phyloP scores from a whole-genome alignment of 2,329 filamentous ascomycete genomes.

The Akanthomyces uredinophilus region DNA sequence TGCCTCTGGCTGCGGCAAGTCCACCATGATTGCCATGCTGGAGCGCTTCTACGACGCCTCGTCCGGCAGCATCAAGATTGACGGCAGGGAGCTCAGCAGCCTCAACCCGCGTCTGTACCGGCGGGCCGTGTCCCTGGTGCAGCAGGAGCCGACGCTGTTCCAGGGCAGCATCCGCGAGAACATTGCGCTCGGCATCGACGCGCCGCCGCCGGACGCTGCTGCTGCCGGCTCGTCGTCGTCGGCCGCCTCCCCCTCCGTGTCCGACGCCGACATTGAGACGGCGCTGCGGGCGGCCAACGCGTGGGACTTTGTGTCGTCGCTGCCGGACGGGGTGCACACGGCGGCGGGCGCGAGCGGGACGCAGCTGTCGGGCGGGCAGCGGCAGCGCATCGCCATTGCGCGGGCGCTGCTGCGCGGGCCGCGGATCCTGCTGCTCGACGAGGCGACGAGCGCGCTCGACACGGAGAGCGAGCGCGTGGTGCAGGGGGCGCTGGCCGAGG shows the following conservation, averaged over 20 bases:
- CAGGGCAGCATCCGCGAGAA: constrained; percentile 79
- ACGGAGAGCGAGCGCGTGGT: constrained; percentile 94
- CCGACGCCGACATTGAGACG: constrained; percentile 33
- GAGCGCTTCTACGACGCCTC: constrained; percentile 41
- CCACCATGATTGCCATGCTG: constrained; percentile 52
- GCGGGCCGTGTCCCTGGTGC: constrained; percentile 48
- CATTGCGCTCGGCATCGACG: constrained; percentile 51
- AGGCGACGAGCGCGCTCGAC: constrained; percentile 86
- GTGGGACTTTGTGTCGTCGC: constrained; percentile 61
- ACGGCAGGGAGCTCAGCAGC: constrained; percentile 34
- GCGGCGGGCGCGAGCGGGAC: constrained; percentile 79
- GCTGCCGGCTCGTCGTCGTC: constrained; percentile 12
- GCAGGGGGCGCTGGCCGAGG: constrained; percentile 72
- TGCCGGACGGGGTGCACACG: constrained; percentile 87
- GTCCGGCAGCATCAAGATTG: constrained; percentile 43
- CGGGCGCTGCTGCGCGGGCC: constrained; percentile 84
- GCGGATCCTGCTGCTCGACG: constrained; percentile 88
- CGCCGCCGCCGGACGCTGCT: no score
- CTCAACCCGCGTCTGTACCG: constrained; percentile 48
- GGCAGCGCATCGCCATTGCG: constrained; percentile 88
- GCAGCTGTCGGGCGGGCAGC: constrained; percentile 84
- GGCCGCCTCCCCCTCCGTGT: constrained; percentile 23
- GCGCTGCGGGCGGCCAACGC: constrained; percentile 45
- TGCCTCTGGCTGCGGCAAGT: constrained; percentile 54
- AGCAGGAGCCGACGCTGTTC: constrained; percentile 63